A percentile compares a stretch with the other conserved stretches of the same genome.
phyloP scores from a whole-genome alignment of 108 stramenopile genomes.

The Ochromonas danica region DNA sequence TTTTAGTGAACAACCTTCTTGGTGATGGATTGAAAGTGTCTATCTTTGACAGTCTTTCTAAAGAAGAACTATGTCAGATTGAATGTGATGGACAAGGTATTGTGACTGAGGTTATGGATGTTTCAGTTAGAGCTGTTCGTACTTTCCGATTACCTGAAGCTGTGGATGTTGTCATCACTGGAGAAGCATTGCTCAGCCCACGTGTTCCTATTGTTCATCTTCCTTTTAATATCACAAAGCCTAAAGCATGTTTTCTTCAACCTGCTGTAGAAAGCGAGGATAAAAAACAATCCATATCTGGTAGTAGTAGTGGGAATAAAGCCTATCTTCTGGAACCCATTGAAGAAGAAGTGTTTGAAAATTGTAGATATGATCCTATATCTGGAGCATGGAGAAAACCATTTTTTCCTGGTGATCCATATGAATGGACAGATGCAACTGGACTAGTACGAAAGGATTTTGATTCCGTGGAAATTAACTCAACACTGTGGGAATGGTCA shows the following conservation, averaged over 20 bases:
- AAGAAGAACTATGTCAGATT: neutral
- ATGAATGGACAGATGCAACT: constrained; percentile 13
- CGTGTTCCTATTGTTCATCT: neutral
- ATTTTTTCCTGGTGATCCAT: constrained; percentile 23
- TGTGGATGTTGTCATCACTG: neutral
- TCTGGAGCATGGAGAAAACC: constrained; percentile 9
- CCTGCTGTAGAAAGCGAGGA: too few species aligned
- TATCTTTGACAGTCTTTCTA: neutral
- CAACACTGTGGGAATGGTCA: constrained; percentile 11
- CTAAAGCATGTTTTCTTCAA: neutral
- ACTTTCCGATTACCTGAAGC: constrained; percentile 16
- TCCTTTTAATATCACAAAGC: constrained; percentile 3
- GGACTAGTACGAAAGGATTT: constrained; percentile 6
- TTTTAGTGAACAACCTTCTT: neutral
- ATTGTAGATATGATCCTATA: constrained; percentile 26
- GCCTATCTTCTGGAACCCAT: constrained; percentile 10
- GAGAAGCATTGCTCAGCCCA: neutral
- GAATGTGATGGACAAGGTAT: neutral
- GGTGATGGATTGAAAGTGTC: neutral
- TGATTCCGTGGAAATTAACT: neutral
- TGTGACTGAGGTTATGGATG: neutral
- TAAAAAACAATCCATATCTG: neutral
- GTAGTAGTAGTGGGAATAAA: too few species aligned
- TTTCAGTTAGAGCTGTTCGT: neutral
- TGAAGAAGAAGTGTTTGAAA: constrained; percentile 34